A percentile compares a stretch with the other conserved stretches of the same genome.
phyloP scores from a whole-genome alignment of 2,329 filamentous ascomycete species.

The Verticillium albo-atrum region DNA sequence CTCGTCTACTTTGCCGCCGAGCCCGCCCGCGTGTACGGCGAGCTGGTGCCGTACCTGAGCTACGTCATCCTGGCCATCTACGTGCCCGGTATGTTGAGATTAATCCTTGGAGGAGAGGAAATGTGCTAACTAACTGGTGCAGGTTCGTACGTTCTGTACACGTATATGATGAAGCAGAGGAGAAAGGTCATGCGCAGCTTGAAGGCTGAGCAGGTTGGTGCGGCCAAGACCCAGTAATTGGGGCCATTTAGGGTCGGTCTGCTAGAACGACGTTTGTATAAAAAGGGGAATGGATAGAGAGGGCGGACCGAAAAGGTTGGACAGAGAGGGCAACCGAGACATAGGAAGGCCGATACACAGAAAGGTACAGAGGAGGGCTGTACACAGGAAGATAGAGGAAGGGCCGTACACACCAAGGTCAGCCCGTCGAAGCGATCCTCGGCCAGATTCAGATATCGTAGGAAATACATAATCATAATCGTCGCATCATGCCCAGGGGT shows the following conservation, averaged over 20 bases:
- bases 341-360: background rate
- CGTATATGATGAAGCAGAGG: constrained; percentile 91
- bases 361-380: too few species aligned
- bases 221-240: constrained; percentile 7
- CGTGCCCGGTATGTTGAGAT: constrained; percentile 62
- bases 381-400: too few species aligned
- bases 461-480: constrained; percentile 8
- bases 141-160: constrained; percentile 80
- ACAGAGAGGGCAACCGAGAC: background rate
- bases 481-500: constrained; percentile 1
- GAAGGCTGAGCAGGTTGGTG: constrained; percentile 33
- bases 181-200: constrained; percentile 69
- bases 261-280: background rate
- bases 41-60: constrained; percentile 53
- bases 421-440: background rate
- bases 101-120: background rate
- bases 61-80: constrained; percentile 68
- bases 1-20: constrained; percentile 68
- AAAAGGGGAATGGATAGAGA: background rate
- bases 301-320: background rate
- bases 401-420: too few species aligned
- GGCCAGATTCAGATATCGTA: background rate
- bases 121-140: background rate
- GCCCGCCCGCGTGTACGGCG: constrained; percentile 46
- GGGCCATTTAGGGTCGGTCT: background rate